phyloP scores from a whole-genome alignment of 2,329 filamentous ascomycete genomes.

The Fusarium sp. region DNA sequence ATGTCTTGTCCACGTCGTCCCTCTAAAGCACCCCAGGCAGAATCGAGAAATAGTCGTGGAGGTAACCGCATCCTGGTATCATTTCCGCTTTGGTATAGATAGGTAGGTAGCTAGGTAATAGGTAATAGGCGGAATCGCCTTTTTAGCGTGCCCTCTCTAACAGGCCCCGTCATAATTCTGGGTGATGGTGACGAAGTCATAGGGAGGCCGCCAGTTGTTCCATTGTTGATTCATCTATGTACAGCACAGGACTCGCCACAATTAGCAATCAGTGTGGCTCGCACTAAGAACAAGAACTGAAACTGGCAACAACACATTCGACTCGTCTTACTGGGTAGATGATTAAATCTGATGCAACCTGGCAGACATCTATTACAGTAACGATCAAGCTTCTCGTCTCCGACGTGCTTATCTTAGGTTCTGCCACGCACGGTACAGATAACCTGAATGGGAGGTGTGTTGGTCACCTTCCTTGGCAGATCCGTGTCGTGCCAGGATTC shows the following conservation, averaged over 20 bases:
- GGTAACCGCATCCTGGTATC: too few species aligned
- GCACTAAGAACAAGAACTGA: not conserved
- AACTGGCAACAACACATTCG: slow-evolving; percentile 15
- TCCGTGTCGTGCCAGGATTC: not conserved
- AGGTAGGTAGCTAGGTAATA: too few species aligned
- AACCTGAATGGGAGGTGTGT: slow-evolving; percentile 8
- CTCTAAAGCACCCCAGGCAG: slow-evolving; percentile 11
- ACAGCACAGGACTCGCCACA: slow-evolving; percentile 14
- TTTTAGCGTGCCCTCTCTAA: slow-evolving; percentile 29
- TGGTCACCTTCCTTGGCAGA: slow-evolving; percentile 12
- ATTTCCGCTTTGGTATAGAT: too few species aligned
- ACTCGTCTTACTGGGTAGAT: not conserved
- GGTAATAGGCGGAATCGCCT: slow-evolving; percentile 11
- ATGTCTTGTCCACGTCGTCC: not conserved
- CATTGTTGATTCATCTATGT: not conserved
- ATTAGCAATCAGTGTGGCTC: slow-evolving; percentile 27
- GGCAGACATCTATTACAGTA: too few species aligned
- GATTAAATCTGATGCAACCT: too few species aligned
- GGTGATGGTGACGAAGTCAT: slow-evolving; percentile 16
- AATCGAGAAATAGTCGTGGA: not conserved
- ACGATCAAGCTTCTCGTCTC: slow-evolving; percentile 16
- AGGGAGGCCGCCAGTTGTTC: slow-evolving; percentile 18
- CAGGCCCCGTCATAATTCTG: slow-evolving; percentile 15
- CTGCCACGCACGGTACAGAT: slow-evolving; percentile 25
- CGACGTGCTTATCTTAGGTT: slow-evolving; percentile 29